These are phyloP conservation scores for Boletellus ananiceps DNA, from an alignment of 768 basidiomycete species.

Conservation along the genomic window DNA sequence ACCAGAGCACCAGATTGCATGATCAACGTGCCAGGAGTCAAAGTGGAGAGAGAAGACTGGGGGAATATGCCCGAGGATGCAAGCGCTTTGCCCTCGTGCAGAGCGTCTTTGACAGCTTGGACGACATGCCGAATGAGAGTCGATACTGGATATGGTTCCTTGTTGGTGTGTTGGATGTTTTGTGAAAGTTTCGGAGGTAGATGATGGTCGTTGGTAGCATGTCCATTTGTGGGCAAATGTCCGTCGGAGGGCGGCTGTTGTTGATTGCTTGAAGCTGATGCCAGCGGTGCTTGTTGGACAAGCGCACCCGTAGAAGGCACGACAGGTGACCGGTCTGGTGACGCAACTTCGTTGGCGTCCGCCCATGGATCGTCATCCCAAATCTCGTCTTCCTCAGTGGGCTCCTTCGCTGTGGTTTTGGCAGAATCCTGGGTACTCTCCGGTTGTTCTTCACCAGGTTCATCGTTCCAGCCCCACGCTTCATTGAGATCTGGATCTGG, in stretches of 20 bases:
- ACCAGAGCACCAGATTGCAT: slow-evolving; percentile 57
- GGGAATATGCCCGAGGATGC: slow-evolving; percentile 52
- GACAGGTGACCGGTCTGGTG: slow-evolving; percentile 28
- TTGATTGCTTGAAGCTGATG: slow-evolving; percentile 52
- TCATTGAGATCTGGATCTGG: slow-evolving; percentile 44
- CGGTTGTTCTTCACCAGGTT: slow-evolving; percentile 24
- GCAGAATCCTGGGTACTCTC: slow-evolving; percentile 4
- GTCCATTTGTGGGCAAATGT: slow-evolving; percentile 19
- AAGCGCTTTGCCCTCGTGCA: slow-evolving; percentile 66
- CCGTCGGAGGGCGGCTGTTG: slow-evolving; percentile 36
- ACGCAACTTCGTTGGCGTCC: slow-evolving; percentile 35
- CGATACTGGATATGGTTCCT: slow-evolving; percentile 61
- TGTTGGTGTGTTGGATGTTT: slow-evolving; percentile 10
- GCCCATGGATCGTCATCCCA: slow-evolving; percentile 76
- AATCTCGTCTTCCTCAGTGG: slow-evolving; percentile 39
- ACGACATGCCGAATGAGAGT: slow-evolving; percentile 50
- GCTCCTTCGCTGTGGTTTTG: slow-evolving; percentile 20
- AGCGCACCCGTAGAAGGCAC: slow-evolving; percentile 21
- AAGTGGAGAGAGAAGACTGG: slow-evolving; percentile 25
- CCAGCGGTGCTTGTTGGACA: slow-evolving; percentile 34
- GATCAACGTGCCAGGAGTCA: slow-evolving; percentile 50
- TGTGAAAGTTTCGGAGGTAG: slow-evolving; percentile 17
- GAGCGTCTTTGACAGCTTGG: slow-evolving; percentile 52
- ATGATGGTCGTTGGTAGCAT: slow-evolving; percentile 16
- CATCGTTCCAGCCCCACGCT: slow-evolving; percentile 77